Base-by-base conservation (phyloP, 176 grass and related monocot genomes). In the Tillandsia fasciculata region DNA sequence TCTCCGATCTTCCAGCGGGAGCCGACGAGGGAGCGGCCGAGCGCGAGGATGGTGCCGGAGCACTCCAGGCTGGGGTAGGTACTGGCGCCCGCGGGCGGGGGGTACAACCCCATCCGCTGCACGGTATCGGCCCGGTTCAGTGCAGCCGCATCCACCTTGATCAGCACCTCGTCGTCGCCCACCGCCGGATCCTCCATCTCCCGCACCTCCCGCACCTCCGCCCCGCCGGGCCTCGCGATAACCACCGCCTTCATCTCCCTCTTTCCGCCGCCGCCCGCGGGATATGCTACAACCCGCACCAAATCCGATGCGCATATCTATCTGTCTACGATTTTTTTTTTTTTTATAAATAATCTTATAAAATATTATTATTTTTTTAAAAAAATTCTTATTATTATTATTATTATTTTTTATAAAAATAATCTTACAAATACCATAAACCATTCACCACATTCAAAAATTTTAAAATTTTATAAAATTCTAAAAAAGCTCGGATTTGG, bases 41-140 rank as follows among this genome's bases (percentile, higher is more conserved):
- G 70, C 13, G 86, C 74, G 9, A 97, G 24, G 77, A 97, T 76
- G 64, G 84, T 92, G 29, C 89, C 93, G 48, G 89, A 92, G 82
- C 86, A 89, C 77, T 97, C 93, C 2, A 97, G 84, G 0, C 93
- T 86, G 0, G 84, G 93, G 71, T 90, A 92, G 5, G 77, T 83
- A 66, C 87, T 82, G 17, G 76, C 87, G 15, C 88, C 86, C 12
- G 77, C 49, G 11, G 93, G 89, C 74, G 53, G 74, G 14, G 89
- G 82, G 50, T 92, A 48, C 0, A 53, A 72, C 50, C 93, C 89
- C 54, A 79, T 81, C 20, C 93, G 82, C 84, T 97, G 86, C 6
- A 80, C 0, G 1, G 93, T 97, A 69, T 97, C 93, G 12, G 89
- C 77, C 9, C 86, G 86, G 74, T 97, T 97, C 58, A 97, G 51